Evolutionary conservation across 768 basidiomycete genomes (phyloP).

Genomic region (Leucosporidium scottii): DNA sequence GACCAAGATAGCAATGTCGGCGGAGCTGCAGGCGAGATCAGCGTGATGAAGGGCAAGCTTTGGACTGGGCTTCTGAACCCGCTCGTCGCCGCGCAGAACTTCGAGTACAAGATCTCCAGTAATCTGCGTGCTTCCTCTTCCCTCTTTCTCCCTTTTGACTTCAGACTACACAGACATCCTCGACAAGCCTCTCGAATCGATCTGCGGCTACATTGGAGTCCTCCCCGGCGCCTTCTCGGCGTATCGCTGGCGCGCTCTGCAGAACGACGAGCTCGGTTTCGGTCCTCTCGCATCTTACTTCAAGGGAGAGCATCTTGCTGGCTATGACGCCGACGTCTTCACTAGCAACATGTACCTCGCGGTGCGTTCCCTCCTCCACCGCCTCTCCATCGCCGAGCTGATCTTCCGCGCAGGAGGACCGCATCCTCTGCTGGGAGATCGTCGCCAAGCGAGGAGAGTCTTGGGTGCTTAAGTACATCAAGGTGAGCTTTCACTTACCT

Average conservation of each 20-base stretch:
- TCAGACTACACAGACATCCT: conserved; percentile 75
- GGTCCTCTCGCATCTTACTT: conserved; percentile 86
- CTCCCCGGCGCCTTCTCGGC: conserved; percentile 85
- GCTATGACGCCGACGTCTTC: conserved; percentile 41
- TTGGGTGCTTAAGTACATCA: conserved; percentile 60
- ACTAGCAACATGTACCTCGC: conserved; percentile 57
- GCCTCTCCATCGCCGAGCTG: not conserved
- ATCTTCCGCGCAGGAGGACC: conserved; percentile 9
- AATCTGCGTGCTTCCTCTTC: not conserved
- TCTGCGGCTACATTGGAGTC: conserved; percentile 84
- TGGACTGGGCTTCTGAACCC: conserved; percentile 65
- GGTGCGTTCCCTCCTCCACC: too few species aligned
- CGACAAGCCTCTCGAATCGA: conserved; percentile 88
- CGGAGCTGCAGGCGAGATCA: conserved; percentile 54
- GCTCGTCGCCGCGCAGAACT: conserved; percentile 80
- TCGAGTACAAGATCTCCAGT: conserved; percentile 54
- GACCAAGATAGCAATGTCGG: conserved; percentile 44
- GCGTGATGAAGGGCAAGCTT: conserved; percentile 60
- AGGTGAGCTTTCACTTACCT: conserved; percentile 38
- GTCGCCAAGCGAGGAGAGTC: conserved; percentile 78
- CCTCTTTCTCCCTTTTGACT: not conserved
- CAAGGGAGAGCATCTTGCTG: conserved; percentile 71
- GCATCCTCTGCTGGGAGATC: conserved; percentile 84
- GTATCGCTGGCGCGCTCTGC: conserved; percentile 83
- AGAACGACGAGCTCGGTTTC: conserved; percentile 72